Evolutionary conservation across 331 rosid genomes (phyloP), one percentile per base, ranked within the genome.

Genomic region (Pyrus hybrid): DNA sequence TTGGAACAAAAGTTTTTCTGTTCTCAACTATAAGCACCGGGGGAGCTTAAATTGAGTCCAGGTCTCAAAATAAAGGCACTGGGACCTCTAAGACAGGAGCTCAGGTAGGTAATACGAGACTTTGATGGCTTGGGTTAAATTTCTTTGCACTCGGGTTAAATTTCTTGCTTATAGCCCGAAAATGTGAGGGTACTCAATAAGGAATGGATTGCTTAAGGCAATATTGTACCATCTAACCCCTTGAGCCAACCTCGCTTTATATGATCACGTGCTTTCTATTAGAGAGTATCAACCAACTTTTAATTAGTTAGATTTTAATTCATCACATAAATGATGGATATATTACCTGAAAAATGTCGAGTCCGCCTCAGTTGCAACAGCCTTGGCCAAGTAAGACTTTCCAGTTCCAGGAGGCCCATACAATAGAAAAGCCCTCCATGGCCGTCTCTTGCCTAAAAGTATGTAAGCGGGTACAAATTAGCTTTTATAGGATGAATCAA

Each of bases 341-440:
- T 56, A 63, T 71, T 54, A 95, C 99, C 99, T 95, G 86, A 86
- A 95, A 87, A 95, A 95, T 18, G 99, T 95, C 41, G 99, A 95
- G 28, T 95, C 99, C 5, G 99, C 98, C 87, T 95, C 99, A 7
- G 98, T 95, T 57, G 99, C 99, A 83, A 95, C 99, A 26, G 99
- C 99, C 87, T 95, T 95, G 69, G 99, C 99, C 87, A 95, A 82
- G 86, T 95, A 95, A 16, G 99, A 95, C 85, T 95, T 95, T 57
- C 99, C 99, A 6, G 98, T 95, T 80, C 99, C 99, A 67, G 99
- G 99, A 23, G 98, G 99, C 45, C 99, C 99, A 63, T 91, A 95
- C 77, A 95, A 83, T 47, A 95, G 81, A 83, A 95, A 95, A 6
- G 98, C 99, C 76, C 99, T 87, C 99, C 99, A 92, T 5, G 98